Conservation (phyloP, 495 filamentous ascomycete species). For the Tuber indicum region DNA sequence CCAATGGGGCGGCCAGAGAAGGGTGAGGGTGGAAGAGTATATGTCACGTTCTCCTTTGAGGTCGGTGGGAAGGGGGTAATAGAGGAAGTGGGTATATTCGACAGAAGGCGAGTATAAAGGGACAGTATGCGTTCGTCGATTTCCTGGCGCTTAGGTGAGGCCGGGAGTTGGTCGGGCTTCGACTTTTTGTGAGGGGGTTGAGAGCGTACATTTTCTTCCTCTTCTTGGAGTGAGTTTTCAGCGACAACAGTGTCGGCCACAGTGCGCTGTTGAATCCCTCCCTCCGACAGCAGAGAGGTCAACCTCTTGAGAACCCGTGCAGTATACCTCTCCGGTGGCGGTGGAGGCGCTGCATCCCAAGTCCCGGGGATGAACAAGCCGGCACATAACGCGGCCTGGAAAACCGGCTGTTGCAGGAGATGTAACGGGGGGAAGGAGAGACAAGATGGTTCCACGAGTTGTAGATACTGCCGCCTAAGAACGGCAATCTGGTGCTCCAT, state of each 20-base stretch:
- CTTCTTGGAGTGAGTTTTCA: neutral
- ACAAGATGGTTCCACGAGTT: constrained; percentile 30
- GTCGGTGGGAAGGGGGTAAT: constrained; percentile 3
- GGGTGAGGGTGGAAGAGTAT: constrained; percentile 30
- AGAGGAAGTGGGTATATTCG: neutral
- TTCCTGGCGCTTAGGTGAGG: constrained; percentile 18
- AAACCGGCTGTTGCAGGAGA: constrained; percentile 18
- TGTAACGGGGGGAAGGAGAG: constrained; percentile 23
- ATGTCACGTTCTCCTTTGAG: constrained; percentile 29
- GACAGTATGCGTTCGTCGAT: constrained; percentile 27
- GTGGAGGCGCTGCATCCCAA: neutral
- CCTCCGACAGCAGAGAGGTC: constrained; percentile 17
- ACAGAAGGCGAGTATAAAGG: constrained; percentile 29
- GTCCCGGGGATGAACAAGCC: constrained; percentile 18
- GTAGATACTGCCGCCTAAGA: constrained; percentile 35
- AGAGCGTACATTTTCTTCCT: constrained; percentile 8
- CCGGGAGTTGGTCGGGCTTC: constrained; percentile 17
- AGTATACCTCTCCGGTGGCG: constrained; percentile 33
- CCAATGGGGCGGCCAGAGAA: constrained; percentile 15
- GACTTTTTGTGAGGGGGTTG: constrained; percentile 20
- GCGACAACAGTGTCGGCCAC: neutral
- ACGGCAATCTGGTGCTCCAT: constrained; percentile 26
- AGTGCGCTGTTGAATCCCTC: neutral
- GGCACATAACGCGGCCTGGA: constrained; percentile 26
- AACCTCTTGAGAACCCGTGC: constrained; percentile 27